Percentiles rank a stretch among this genome's conserved stretches.
Conservation (phyloP, 1,284 basidiomycete genomes). For the Malassezia psittaci region DNA sequence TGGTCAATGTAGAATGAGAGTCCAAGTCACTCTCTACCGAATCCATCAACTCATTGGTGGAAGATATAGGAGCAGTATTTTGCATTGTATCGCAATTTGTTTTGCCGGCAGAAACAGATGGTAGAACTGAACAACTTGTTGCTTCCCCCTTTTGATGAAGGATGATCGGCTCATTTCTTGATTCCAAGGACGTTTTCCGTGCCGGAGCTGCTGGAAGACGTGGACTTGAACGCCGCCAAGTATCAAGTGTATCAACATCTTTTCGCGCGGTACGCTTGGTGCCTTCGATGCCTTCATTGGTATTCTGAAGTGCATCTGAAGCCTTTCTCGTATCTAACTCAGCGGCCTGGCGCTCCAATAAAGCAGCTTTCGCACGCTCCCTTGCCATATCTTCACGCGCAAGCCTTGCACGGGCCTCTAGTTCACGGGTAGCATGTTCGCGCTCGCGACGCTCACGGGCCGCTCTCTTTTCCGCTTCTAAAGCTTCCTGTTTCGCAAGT, state of each 20-base stretch:
- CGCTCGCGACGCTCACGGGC: neutral
- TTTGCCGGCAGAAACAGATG: neutral
- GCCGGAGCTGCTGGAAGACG: neutral
- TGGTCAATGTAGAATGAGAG: too few relatives aligned
- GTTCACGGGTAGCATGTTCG: neutral
- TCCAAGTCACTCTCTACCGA: too few relatives aligned
- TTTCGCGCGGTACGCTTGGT: neutral
- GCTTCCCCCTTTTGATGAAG: too few relatives aligned
- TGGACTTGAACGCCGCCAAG: conserved; percentile 6
- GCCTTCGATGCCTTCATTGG: neutral
- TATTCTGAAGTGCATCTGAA: too few relatives aligned
- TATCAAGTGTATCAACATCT: neutral
- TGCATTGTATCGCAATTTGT: neutral
- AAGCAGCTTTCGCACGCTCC: neutral
- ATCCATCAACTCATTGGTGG: too few relatives aligned
- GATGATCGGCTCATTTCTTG: too few relatives aligned
- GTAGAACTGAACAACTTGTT: too few relatives aligned
- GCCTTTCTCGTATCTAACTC: neutral
- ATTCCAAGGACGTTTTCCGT: too few relatives aligned
- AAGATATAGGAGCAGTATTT: too few relatives aligned
- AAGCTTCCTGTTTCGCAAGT: conserved; percentile 10
- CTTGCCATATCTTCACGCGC: neutral
- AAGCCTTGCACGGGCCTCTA: neutral
- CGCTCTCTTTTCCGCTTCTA: neutral
- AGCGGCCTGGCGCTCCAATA: neutral